Evolutionary conservation across 306 rosid species (phyloP).

Genomic region (Betula pendula): DNA sequence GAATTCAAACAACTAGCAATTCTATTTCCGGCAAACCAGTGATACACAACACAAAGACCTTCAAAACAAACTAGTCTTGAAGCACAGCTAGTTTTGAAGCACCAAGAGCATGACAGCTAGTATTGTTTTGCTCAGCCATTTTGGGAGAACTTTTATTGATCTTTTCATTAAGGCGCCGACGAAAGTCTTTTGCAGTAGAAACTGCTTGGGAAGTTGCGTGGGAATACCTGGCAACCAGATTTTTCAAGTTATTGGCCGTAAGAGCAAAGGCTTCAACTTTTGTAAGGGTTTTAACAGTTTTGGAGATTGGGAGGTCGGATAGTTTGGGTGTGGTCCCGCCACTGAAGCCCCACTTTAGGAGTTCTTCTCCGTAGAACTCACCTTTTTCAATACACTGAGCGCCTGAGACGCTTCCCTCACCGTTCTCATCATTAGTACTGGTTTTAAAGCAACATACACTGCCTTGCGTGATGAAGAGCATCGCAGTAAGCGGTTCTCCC

Average conservation of each 20-base stretch:
- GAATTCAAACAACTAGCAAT: too few species aligned
- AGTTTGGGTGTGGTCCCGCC: conserved; percentile 26
- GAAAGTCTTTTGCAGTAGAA: too few species aligned
- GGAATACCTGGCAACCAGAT: conserved; percentile 43
- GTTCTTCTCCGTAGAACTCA: conserved; percentile 89
- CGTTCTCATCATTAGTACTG: conserved; percentile 2
- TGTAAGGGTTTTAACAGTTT: conserved; percentile 36
- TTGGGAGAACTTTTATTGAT: too few species aligned
- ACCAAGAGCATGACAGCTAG: too few species aligned
- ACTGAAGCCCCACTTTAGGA: conserved; percentile 50
- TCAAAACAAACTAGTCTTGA: too few species aligned
- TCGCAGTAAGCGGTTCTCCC: conserved; percentile 53
- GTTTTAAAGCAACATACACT: conserved; percentile 31
- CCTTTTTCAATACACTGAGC: conserved; percentile 48
- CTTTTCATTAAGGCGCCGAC: too few species aligned
- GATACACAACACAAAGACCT: too few species aligned
- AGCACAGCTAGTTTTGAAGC: too few species aligned
- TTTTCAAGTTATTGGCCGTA: conserved; percentile 73
- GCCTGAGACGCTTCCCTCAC: not conserved
- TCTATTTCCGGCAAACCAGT: too few species aligned
- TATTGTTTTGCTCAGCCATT: too few species aligned
- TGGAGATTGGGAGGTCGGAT: conserved; percentile 28
- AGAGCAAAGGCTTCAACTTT: conserved; percentile 67
- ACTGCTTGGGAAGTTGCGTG: not conserved
- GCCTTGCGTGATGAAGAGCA: conserved; percentile 56